Evolutionary conservation across 1,139 yeast genomes (phyloP).

Genomic region (Nematodospora anomalae): DNA sequence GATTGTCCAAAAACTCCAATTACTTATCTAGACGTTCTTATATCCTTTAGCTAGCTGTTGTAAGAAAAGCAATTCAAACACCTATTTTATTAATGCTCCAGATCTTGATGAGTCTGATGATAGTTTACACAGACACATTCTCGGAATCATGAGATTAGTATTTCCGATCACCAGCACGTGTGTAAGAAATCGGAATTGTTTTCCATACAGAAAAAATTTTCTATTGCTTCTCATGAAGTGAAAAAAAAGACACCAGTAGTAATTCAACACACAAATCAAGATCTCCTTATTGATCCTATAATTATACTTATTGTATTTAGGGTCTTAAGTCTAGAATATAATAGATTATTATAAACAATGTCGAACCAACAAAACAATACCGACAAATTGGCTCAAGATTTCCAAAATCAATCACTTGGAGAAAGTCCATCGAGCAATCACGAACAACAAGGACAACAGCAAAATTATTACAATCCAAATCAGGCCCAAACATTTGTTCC

Average conservation of each 20-base stretch:
- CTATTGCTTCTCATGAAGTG: background rate
- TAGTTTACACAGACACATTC: too few species aligned
- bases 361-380: constrained; percentile 48
- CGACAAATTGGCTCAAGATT: constrained; percentile 56
- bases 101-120: too few species aligned
- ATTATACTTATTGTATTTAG: too few species aligned
- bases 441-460: constrained; percentile 20
- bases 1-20: too few species aligned
- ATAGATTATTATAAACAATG: too few species aligned
- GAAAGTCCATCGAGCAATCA: constrained; percentile 20
- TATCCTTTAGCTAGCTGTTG: too few species aligned
- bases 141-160: too few species aligned
- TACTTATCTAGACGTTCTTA: too few species aligned
- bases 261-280: background rate
- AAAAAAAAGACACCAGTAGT: background rate
- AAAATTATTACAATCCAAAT: constrained; percentile 37
- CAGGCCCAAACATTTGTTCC: constrained; percentile 48
- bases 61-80: too few species aligned
- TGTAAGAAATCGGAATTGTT: background rate
- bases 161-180: background rate
- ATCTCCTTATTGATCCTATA: too few species aligned
- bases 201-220: background rate
- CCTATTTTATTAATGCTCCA: too few species aligned
- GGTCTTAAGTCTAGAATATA: too few species aligned
- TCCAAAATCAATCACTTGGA: constrained; percentile 48